phyloP scores from a whole-genome alignment of 1,284 basidiomycete genomes.

The Vanrija humicola region DNA sequence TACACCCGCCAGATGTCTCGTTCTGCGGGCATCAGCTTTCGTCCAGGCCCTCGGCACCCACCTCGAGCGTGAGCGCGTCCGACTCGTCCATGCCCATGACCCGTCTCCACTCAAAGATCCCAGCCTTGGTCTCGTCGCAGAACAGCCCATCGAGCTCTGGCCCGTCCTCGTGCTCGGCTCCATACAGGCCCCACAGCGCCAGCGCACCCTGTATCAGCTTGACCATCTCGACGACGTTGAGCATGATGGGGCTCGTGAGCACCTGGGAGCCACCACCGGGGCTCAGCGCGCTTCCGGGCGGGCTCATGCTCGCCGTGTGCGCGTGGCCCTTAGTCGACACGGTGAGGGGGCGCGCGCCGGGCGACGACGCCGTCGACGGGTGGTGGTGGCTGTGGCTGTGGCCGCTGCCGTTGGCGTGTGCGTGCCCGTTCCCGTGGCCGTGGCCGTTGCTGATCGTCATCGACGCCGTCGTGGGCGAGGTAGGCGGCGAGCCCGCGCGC shows the following conservation, averaged over 20 bases:
- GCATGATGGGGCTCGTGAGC: slow-evolving; percentile 31
- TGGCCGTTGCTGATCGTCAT: not conserved
- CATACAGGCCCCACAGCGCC: slow-evolving; percentile 38
- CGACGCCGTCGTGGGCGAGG: slow-evolving; percentile 18
- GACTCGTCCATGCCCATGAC: slow-evolving; percentile 43
- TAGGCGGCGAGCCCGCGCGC: slow-evolving; percentile 22
- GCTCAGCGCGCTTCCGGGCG: no score
- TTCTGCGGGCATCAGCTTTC: slow-evolving; percentile 22
- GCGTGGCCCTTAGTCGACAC: no score
- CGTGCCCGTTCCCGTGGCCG: not conserved
- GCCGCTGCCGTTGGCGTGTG: not conserved
- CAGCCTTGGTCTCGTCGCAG: slow-evolving; percentile 47
- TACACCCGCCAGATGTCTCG: slow-evolving; percentile 44
- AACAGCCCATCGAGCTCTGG: slow-evolving; percentile 41
- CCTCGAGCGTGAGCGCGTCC: slow-evolving; percentile 39
- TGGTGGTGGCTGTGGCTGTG: not conserved
- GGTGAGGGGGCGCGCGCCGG: not conserved
- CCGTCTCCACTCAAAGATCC: slow-evolving; percentile 34
- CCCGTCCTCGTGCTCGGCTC: slow-evolving; percentile 9
- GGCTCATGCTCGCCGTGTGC: no score
- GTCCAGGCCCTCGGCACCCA: slow-evolving; percentile 10
- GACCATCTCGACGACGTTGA: slow-evolving; percentile 37
- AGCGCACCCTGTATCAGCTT: slow-evolving; percentile 41
- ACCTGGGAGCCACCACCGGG: no score
- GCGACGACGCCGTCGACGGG: not conserved